Percentiles rank a stretch among this genome's conserved stretches.
These are phyloP conservation scores for Ambispora gerdemannii DNA, from an alignment of 192 early-diverging fungal genomes.

Conservation along the genomic window DNA sequence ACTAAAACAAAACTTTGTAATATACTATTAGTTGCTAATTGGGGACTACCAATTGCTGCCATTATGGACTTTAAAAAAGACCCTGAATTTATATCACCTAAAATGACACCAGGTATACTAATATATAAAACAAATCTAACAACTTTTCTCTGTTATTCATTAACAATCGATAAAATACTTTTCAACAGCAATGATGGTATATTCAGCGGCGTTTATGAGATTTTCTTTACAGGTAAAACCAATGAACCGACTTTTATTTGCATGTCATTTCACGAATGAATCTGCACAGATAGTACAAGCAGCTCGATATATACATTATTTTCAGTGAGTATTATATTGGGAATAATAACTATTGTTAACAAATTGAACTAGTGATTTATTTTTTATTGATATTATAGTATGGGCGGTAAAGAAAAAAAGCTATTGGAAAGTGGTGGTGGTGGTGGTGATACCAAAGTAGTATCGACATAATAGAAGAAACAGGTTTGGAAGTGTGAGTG, in stretches of 20 bases:
- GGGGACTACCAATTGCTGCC: slow-evolving; percentile 95
- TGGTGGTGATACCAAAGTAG: no score
- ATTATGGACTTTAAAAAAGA: slow-evolving; percentile 89
- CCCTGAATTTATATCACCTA: slow-evolving; percentile 87
- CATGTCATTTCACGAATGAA: slow-evolving; percentile 91
- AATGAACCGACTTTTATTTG: slow-evolving; percentile 87
- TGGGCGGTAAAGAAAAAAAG: slow-evolving; percentile 1
- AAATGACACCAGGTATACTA: slow-evolving; percentile 85
- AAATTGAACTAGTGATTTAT: not conserved
- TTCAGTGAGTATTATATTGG: slow-evolving; percentile 51
- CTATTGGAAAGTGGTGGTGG: no score
- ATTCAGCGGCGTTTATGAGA: slow-evolving; percentile 91
- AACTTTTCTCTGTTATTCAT: no score
- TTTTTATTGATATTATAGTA: not conserved
- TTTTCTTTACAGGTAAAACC: slow-evolving; percentile 93
- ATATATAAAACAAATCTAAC: no score
- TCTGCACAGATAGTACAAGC: slow-evolving; percentile 84
- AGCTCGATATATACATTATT: slow-evolving; percentile 77
- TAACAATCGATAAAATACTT: no score
- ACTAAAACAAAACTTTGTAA: not conserved
- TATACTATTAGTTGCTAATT: slow-evolving; percentile 61
- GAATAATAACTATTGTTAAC: not conserved
- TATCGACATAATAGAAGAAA: no score
- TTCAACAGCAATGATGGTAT: slow-evolving; percentile 68
- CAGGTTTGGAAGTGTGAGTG: no score